phyloP scores from a whole-genome alignment of 129 eudicot genomes.

The Centaurea solstitialis region DNA sequence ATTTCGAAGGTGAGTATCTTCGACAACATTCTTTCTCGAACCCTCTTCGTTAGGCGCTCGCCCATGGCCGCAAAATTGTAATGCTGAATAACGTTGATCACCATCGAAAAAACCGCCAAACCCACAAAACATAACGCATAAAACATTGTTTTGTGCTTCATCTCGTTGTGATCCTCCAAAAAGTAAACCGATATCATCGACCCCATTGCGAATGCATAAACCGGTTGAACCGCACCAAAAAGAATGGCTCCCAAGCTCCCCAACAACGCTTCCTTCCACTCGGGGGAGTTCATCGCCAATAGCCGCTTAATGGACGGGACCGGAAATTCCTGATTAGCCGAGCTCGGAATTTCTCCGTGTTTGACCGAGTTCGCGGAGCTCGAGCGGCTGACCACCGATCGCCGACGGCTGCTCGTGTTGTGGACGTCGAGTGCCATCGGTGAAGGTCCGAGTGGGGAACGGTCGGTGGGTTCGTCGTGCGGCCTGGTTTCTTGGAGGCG shows the following conservation, averaged over 20 bases:
- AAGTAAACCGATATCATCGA: no score
- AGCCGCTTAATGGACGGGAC: slow-evolving; percentile 62
- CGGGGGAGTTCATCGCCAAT: slow-evolving; percentile 65
- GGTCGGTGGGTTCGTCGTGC: not conserved
- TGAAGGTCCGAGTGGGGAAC: not conserved
- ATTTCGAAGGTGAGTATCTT: slow-evolving; percentile 70
- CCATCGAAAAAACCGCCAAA: slow-evolving; percentile 49
- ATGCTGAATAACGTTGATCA: slow-evolving; percentile 55
- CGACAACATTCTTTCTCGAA: slow-evolving; percentile 65
- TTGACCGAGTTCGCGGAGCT: slow-evolving; percentile 49
- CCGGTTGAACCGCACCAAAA: not conserved
- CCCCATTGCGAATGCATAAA: not conserved
- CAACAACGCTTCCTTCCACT: slow-evolving; percentile 39
- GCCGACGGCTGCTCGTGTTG: slow-evolving; percentile 30
- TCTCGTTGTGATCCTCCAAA: slow-evolving; percentile 42
- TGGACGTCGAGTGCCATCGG: slow-evolving; percentile 7
- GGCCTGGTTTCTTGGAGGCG: slow-evolving; percentile 56
- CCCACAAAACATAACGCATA: slow-evolving; percentile 52
- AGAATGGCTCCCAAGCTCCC: not conserved
- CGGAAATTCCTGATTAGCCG: slow-evolving; percentile 15
- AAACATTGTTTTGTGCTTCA: slow-evolving; percentile 52
- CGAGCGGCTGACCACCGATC: slow-evolving; percentile 41
- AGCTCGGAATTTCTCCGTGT: not conserved
- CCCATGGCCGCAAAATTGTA: slow-evolving; percentile 75
- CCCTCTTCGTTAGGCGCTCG: slow-evolving; percentile 63